phyloP scores from a whole-genome alignment of 148 eudicot species.

The Vaccinium myrtillus region DNA sequence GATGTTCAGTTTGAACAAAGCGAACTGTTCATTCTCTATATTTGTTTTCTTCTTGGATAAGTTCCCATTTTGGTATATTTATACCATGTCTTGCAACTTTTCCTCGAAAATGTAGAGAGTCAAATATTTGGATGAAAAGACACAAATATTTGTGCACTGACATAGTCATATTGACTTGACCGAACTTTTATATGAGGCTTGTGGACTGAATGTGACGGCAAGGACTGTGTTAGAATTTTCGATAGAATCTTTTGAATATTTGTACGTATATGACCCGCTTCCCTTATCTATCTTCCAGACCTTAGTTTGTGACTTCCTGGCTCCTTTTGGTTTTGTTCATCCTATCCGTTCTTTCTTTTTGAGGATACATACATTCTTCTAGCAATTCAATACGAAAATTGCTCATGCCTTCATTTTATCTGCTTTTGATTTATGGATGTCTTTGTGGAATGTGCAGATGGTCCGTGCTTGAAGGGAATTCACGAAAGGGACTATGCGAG shows the following conservation, averaged over 20 bases:
- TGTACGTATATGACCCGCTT: not conserved
- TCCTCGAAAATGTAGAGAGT: not conserved
- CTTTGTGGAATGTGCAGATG: conserved; percentile 28
- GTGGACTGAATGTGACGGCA: not conserved
- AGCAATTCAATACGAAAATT: not conserved
- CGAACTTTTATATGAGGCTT: not conserved
- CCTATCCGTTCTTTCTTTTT: not conserved
- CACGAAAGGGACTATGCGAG: not conserved
- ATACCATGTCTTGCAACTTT: not conserved
- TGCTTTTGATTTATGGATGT: not conserved
- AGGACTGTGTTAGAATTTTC: not conserved
- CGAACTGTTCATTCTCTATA: not conserved
- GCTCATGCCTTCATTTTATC: not conserved
- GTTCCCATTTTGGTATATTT: not conserved
- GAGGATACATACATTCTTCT: not conserved
- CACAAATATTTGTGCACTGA: not conserved
- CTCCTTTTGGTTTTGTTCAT: not conserved
- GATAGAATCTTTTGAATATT: not conserved
- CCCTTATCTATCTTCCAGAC: not conserved
- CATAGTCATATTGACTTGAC: not conserved
- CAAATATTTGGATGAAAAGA: not conserved
- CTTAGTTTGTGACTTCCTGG: not conserved
- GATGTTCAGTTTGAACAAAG: not conserved
- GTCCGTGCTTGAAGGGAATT: conserved; percentile 28
- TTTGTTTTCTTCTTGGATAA: not conserved